Evolutionary conservation across 2,329 filamentous ascomycete species (phyloP), one percentile per base, ranked within the genome.

Genomic region (Macrophomina tecta): DNA sequence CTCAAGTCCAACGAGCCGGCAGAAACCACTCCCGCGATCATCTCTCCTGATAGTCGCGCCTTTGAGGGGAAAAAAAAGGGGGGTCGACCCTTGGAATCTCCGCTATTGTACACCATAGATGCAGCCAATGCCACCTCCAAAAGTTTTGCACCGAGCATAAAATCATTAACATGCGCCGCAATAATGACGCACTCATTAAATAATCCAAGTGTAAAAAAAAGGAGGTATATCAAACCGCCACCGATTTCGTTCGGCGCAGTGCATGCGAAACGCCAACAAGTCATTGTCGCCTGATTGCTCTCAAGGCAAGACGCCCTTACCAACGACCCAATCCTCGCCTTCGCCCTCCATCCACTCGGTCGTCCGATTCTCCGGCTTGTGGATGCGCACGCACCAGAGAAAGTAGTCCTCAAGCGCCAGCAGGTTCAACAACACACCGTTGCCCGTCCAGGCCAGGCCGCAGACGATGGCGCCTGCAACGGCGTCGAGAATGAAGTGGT

Each of bases 401-500:
- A 91, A 90, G 73, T 88, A 90, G 71, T 92, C 90, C 74, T 91
- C 90, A 16, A 91, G 36, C 1, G 86, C 83, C 38, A 90, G 77
- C 65, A 91, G 75, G 74, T 91, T 91, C 64, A 91, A 78, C 65
- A 92, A 74, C 2, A 86, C 72, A 0, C 73, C 68, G 68, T 87
- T 86, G 4, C 80, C 81, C 14, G 73, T 78, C 89, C 90, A 92
- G 0, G 88, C 89, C 5, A 91, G 69, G 3, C 80, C 81, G 71
- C 89, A 91, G 3, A 92, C 88, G 38, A 85, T 73, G 5, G 88
- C 87, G 14, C 90, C 90, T 0, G 89, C 90, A 1, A 91, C 84
- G 0, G 90, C 90, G 74, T 92, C 90, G 6, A 92, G 84, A 56
- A 91, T 83, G 74, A 91, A 87, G 76, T 92, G 90, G 75, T 92